Evolutionary conservation across 2,329 filamentous ascomycete genomes (phyloP).

Genomic region (Davidsoniella australis): DNA sequence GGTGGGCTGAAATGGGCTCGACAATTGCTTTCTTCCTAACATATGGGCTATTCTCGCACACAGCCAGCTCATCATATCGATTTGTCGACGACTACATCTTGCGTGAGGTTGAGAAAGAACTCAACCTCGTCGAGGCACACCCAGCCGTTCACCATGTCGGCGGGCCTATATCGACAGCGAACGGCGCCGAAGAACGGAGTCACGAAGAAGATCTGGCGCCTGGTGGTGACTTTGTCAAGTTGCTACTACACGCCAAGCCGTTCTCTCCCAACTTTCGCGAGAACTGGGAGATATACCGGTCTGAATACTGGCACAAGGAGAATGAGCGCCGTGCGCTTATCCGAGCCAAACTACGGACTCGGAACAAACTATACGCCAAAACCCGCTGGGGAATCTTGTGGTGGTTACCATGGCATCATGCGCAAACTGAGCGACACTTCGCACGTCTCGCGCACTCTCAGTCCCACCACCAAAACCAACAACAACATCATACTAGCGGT

Average conservation of each 20-base stretch:
- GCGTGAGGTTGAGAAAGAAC: constrained; percentile 41
- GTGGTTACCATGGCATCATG: constrained; percentile 58
- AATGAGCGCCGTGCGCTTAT: constrained; percentile 72
- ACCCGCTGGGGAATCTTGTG: constrained; percentile 60
- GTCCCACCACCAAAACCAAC: constrained; percentile 20
- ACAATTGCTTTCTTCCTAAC: constrained; percentile 64
- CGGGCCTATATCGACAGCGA: constrained; percentile 7
- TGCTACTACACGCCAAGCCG: constrained; percentile 79
- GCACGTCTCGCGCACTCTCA: constrained; percentile 11
- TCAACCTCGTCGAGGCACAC: constrained; percentile 29
- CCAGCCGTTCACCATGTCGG: constrained; percentile 22
- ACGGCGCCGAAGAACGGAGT: constrained; percentile 38
- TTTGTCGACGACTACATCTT: constrained; percentile 51
- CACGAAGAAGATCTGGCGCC: constrained; percentile 82
- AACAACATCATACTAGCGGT: constrained; percentile 15
- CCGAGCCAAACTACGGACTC: constrained; percentile 49
- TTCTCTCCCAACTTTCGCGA: constrained; percentile 90
- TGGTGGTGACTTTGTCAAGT: constrained; percentile 80
- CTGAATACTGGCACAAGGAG: constrained; percentile 93
- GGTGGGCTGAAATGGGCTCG: constrained; percentile 62
- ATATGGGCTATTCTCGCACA: constrained; percentile 53
- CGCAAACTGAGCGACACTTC: constrained; percentile 18
- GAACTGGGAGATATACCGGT: constrained; percentile 89
- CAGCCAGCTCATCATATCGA: constrained; percentile 53
- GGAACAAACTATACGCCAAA: constrained; percentile 50